phyloP scores from a whole-genome alignment of 2,329 filamentous ascomycete species.

The Aspergillus fischeri region DNA sequence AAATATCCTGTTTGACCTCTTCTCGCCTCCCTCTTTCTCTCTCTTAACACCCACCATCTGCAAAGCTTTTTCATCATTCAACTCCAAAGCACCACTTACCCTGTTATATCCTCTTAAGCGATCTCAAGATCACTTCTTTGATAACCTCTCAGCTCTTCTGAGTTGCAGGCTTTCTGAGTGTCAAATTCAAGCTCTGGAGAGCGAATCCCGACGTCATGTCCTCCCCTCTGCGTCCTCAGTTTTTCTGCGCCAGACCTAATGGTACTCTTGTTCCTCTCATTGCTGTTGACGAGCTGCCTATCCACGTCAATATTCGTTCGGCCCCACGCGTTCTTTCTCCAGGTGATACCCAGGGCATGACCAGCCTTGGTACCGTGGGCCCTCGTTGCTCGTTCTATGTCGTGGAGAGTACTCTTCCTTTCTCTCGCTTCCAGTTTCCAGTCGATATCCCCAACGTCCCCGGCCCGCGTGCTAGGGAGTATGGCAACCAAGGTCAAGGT shows the following conservation, averaged over 20 bases:
- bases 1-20: slow-evolving; percentile 3
- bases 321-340: slow-evolving; percentile 33
- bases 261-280: slow-evolving; percentile 41
- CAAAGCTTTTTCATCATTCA: background rate
- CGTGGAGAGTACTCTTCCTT: slow-evolving; percentile 24
- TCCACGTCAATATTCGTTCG: slow-evolving; percentile 32
- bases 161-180: background rate
- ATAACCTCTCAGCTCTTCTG: background rate
- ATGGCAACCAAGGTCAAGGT: slow-evolving; percentile 15
- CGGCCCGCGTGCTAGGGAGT: slow-evolving; percentile 9
- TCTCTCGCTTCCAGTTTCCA: slow-evolving; percentile 2
- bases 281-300: slow-evolving; percentile 44
- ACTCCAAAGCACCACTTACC: slow-evolving; percentile 1
- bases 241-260: slow-evolving; percentile 41
- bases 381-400: slow-evolving; percentile 32
- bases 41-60: background rate
- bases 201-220: slow-evolving; percentile 12
- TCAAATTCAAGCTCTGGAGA: background rate
- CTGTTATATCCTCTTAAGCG: background rate
- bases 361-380: slow-evolving; percentile 34
- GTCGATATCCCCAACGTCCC: slow-evolving; percentile 2
- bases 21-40: slow-evolving; percentile 7
- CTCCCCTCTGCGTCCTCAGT: slow-evolving; percentile 32
- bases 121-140: background rate
- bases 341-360: slow-evolving; percentile 42